These are phyloP conservation scores for Barbatosphaeria neglecta DNA, from an alignment of 495 filamentous ascomycete species.

Conservation along the genomic window DNA sequence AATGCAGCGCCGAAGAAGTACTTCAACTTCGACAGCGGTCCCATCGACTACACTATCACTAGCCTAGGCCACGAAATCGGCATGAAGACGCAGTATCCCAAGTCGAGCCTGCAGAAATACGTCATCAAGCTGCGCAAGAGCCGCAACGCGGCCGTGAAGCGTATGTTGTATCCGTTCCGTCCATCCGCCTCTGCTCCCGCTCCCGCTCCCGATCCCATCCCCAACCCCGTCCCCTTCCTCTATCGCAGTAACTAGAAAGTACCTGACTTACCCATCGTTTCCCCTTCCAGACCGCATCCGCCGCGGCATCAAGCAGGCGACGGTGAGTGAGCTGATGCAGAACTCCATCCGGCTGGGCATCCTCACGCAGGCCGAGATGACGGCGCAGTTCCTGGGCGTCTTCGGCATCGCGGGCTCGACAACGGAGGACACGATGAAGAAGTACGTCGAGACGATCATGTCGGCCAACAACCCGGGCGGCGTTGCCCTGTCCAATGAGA, in stretches of 20 bases:
- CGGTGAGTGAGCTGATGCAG: constrained; percentile 16
- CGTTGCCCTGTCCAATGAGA: constrained; percentile 14
- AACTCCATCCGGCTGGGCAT: constrained; percentile 19
- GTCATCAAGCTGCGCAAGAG: constrained; percentile 25
- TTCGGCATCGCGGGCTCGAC: constrained; percentile 16
- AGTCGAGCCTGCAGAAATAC: constrained; percentile 19
- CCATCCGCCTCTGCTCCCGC: no score
- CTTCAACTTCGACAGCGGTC: constrained; percentile 16
- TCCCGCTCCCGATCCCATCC: no score
- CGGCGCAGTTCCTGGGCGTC: constrained; percentile 17
- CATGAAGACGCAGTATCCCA: constrained; percentile 17
- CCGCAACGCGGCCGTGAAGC: constrained; percentile 16
- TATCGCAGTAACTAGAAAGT: not conserved
- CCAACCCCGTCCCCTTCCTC: no score
- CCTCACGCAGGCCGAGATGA: constrained; percentile 22
- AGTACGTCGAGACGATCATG: constrained; percentile 17
- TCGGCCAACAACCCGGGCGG: constrained; percentile 9
- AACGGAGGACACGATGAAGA: constrained; percentile 17
- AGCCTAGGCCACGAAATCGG: constrained; percentile 23
- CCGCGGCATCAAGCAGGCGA: constrained; percentile 21
- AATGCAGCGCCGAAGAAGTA: constrained; percentile 12
- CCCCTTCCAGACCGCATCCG: constrained; percentile 13
- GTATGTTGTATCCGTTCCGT: constrained; percentile 6
- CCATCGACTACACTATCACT: constrained; percentile 21
- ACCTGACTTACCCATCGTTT: not conserved